Conservation (phyloP, 139 green algal species). For the Micractinium sp. region DNA sequence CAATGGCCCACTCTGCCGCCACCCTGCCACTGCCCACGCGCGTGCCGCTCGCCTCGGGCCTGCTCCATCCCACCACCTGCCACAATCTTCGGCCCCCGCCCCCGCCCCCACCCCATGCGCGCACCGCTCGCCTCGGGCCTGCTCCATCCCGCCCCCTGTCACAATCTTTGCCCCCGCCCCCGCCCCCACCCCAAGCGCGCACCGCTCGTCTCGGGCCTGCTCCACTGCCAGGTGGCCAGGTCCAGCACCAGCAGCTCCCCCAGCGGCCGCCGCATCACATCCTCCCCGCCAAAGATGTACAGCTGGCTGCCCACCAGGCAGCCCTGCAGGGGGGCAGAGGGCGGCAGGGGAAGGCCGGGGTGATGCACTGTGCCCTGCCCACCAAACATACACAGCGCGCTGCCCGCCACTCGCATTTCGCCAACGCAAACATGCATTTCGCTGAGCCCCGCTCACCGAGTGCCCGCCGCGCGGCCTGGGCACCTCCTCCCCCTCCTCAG, state of each 20-base stretch:
- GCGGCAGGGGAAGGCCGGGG: background rate
- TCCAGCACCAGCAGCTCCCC: constrained; percentile 77
- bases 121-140: constrained; percentile 22
- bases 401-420: too few relatives aligned
- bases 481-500: constrained; percentile 26
- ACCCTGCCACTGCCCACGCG: background rate
- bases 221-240: constrained; percentile 65
- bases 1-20: too few relatives aligned
- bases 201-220: constrained; percentile 22
- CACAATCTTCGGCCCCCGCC: background rate
- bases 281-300: constrained; percentile 89
- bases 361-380: too few relatives aligned
- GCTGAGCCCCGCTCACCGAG: constrained; percentile 48
- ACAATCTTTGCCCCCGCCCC: background rate
- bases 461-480: constrained; percentile 82
- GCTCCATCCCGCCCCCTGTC: constrained; percentile 45
- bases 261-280: constrained; percentile 68
- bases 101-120: background rate
- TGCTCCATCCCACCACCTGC: constrained; percentile 42
- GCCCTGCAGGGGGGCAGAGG: constrained; percentile 44
- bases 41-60: constrained; percentile 21
- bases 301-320: constrained; percentile 70
- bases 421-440: too few relatives aligned
- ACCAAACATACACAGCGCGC: too few relatives aligned
- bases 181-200: background rate